A percentile compares a stretch with the other conserved stretches of the same genome.
phyloP scores from a whole-genome alignment of 208 protist species.

The Trypanosoma platydactyli region DNA sequence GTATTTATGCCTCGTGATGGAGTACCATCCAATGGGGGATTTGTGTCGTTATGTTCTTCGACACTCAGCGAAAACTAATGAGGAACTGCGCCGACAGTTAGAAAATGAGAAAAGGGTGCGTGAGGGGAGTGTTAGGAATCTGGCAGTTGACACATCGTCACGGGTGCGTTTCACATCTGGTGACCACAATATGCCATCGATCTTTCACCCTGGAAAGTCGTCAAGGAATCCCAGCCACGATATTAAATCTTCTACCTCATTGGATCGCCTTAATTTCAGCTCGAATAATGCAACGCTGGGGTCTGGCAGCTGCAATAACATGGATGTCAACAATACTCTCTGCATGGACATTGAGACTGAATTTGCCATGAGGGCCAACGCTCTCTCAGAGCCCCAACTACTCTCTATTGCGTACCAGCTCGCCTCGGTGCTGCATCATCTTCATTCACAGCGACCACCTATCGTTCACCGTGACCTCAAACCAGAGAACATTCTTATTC shows the following conservation, averaged over 20 bases:
- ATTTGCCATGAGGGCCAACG: conserved; percentile 37
- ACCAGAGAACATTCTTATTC: conserved; percentile 81
- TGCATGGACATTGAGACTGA: conserved; percentile 7
- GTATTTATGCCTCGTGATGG: conserved; percentile 82
- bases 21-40: conserved; percentile 82
- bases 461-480: conserved; percentile 73
- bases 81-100: conserved; percentile 14
- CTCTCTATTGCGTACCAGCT: conserved; percentile 83
- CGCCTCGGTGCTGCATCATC: conserved; percentile 59
- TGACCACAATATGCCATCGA: background rate
- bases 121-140: background rate
- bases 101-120: conserved; percentile 8
- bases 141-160: background rate
- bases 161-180: conserved; percentile 4
- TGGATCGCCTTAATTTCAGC: background rate
- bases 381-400: conserved; percentile 70
- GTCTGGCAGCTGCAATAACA: background rate
- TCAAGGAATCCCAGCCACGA: background rate
- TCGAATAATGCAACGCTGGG: conserved; percentile 3
- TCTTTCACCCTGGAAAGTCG: conserved; percentile 8
- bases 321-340: background rate
- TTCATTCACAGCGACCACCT: conserved; percentile 64
- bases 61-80: conserved; percentile 25
- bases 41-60: conserved; percentile 66
- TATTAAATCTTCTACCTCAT: background rate